Conservation (phyloP, 2,329 filamentous ascomycete genomes). For the Sporothrix phasma region DNA sequence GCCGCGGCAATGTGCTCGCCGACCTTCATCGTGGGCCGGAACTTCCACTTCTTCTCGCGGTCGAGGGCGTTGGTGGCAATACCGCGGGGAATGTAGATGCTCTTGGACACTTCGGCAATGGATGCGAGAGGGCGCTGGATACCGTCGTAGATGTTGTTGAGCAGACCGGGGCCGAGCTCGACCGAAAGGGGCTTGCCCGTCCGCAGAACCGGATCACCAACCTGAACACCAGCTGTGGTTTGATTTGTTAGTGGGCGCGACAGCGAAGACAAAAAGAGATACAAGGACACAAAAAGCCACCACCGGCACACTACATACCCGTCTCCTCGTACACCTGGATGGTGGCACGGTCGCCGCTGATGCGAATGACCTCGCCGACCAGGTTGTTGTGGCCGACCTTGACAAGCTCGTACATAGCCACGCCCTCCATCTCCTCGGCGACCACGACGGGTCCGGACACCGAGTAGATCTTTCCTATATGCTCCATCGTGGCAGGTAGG, state of each 20-base stretch:
- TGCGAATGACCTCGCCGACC: conserved; percentile 95
- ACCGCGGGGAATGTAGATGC: conserved; percentile 96
- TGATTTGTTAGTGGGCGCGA: neutral
- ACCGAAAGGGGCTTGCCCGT: conserved; percentile 96
- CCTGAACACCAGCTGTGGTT: conserved; percentile 84
- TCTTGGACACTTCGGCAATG: conserved; percentile 66
- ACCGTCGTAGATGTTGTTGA: conserved; percentile 99
- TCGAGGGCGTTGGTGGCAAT: conserved; percentile 81
- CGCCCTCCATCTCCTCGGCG: conserved; percentile 96
- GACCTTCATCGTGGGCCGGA: conserved; percentile 82
- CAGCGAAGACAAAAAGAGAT: neutral
- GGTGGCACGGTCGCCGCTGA: conserved; percentile 88
- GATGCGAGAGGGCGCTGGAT: conserved; percentile 89
- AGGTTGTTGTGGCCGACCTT: conserved; percentile 86
- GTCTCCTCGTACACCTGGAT: conserved; percentile 99
- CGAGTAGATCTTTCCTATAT: conserved; percentile 23
- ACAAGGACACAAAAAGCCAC: neutral
- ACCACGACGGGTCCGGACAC: conserved; percentile 66
- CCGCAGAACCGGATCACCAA: conserved; percentile 83
- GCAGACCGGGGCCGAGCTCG: conserved; percentile 89
- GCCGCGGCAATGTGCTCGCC: conserved; percentile 92
- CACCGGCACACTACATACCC: conserved; percentile 46
- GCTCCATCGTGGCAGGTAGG: conserved; percentile 15
- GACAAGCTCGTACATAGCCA: conserved; percentile 99
- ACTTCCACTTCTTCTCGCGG: conserved; percentile 91